Evolutionary conservation across 768 basidiomycete species (phyloP), one percentile per base, ranked within the genome.

Genomic region (Suillus subalutaceus): DNA sequence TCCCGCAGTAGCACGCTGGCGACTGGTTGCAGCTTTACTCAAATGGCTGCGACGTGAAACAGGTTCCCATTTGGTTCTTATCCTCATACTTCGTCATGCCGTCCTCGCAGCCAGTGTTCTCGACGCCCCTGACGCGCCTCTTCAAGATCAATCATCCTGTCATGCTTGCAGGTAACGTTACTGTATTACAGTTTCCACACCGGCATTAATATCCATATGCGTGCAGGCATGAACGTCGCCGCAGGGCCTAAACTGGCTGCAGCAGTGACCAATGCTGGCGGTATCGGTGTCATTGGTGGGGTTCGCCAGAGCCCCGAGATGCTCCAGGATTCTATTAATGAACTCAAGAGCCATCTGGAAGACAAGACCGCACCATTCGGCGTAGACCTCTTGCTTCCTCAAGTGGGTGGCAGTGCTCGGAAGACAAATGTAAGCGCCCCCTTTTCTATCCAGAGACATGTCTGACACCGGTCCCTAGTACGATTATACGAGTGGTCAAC

Each of bases 241-340:
- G 91, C 93, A 57, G 92, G 92, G 7, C 92, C 93, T 13, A 90
- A 84, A 77, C 80, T 96, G 9, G 94, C 94, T 23, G 94, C 93
- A 26, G 88, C 92, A 1, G 93, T 96, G n/a, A 93, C 93, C n/a
- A 96, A 96, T 72, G 87, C 94, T 26, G 94, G 89, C 70, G 92
- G 92, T 6, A 88, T 92, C 69, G 95, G 95, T 26, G 93, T 95
- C 71, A 94, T 96, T 69, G 95, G 94, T 4, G 95, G 94, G 41
- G 76, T 92, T 55, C 84, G 86, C 44, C 90, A 90, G 72, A 90
- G 83, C 62, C 92, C 91, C 26, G 88, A 87, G 70, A 84, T 91
- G 71, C 86, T 94, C 30, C 83, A 86, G 68, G 81, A 83, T 35
- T 84, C 82, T 20, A 91, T 92, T 58, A 82, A 88, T 30, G 90